These are phyloP conservation scores for Stereocaulon alpinum DNA, from an alignment of 495 filamentous ascomycete species.

Conservation along the genomic window DNA sequence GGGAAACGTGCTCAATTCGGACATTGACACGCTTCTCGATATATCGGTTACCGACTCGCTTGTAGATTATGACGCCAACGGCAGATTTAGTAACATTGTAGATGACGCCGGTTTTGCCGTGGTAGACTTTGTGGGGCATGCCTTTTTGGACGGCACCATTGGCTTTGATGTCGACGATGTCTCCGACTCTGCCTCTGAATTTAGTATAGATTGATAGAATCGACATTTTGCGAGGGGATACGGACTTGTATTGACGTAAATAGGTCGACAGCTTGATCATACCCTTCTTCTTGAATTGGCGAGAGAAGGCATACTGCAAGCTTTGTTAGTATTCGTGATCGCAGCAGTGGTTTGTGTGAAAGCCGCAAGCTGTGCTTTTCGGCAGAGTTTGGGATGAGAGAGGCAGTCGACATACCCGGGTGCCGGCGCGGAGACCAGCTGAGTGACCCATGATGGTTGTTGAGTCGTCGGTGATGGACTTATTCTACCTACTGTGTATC, in stretches of 20 bases:
- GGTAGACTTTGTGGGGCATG: slow-evolving; percentile 99
- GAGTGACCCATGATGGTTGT: slow-evolving; percentile 83
- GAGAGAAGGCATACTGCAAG: slow-evolving; percentile 75
- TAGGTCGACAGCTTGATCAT: slow-evolving; percentile 84
- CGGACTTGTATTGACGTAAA: slow-evolving; percentile 80
- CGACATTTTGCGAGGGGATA: slow-evolving; percentile 12
- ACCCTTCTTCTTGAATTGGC: slow-evolving; percentile 88
- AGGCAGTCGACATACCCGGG: slow-evolving; percentile 51
- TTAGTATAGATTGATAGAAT: slow-evolving; percentile 16
- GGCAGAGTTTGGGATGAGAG: too few species aligned
- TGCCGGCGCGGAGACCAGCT: slow-evolving; percentile 87
- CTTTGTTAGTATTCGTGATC: slow-evolving; percentile 26
- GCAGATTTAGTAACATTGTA: slow-evolving; percentile 96
- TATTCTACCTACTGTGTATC: too few species aligned
- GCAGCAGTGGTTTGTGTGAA: too few species aligned
- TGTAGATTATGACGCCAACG: slow-evolving; percentile 97
- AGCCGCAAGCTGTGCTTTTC: neutral
- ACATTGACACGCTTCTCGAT: slow-evolving; percentile 99
- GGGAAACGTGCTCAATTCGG: slow-evolving; percentile 92
- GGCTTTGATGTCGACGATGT: slow-evolving; percentile 92
- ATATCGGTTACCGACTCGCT: slow-evolving; percentile 95
- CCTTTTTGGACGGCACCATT: slow-evolving; percentile 98
- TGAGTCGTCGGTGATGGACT: slow-evolving; percentile 24
- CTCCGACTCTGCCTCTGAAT: slow-evolving; percentile 66
- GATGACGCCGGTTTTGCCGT: slow-evolving; percentile 95